A percentile compares a stretch with the other conserved stretches of the same genome.
phyloP scores from a whole-genome alignment of 257 asterid species.

The Solanum dulcamara region DNA sequence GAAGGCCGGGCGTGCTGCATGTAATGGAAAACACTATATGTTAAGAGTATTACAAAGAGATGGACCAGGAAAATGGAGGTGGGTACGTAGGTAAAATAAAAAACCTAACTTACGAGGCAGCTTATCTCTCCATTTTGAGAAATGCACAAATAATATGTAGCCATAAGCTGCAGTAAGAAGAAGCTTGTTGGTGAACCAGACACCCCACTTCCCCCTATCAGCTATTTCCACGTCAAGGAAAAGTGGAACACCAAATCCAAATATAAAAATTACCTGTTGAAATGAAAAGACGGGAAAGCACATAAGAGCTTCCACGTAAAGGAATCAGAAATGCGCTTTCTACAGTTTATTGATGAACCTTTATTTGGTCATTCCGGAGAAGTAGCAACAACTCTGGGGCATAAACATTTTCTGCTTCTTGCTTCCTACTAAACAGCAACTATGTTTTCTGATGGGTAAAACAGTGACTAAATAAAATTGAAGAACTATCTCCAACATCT shows the following conservation, averaged over 20 bases:
- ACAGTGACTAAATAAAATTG: neutral
- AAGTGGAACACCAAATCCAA: constrained; percentile 70
- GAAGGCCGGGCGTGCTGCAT: constrained; percentile 82
- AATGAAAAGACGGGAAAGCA: neutral
- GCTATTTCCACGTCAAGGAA: constrained; percentile 34
- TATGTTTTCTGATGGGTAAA: neutral
- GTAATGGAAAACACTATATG: neutral
- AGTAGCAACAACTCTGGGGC: neutral
- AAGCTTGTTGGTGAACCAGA: constrained; percentile 42
- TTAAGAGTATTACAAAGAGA: neutral
- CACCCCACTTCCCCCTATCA: constrained; percentile 66
- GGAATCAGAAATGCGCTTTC: neutral
- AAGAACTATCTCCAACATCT: neutral
- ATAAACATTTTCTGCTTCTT: neutral
- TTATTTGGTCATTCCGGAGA: neutral
- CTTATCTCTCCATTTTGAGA: constrained; percentile 90
- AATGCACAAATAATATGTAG: constrained; percentile 76
- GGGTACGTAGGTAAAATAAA: neutral
- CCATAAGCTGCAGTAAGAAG: constrained; percentile 57
- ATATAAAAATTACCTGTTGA: constrained; percentile 58
- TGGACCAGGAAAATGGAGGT: neutral
- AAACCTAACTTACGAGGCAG: constrained; percentile 62
- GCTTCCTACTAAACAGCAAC: neutral
- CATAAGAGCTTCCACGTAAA: neutral
- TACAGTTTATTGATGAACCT: neutral